A percentile compares a stretch with the other conserved stretches of the same genome.
These are phyloP conservation scores for Lablab purpureus DNA, from an alignment of 306 rosid genomes.

Conservation along the genomic window DNA sequence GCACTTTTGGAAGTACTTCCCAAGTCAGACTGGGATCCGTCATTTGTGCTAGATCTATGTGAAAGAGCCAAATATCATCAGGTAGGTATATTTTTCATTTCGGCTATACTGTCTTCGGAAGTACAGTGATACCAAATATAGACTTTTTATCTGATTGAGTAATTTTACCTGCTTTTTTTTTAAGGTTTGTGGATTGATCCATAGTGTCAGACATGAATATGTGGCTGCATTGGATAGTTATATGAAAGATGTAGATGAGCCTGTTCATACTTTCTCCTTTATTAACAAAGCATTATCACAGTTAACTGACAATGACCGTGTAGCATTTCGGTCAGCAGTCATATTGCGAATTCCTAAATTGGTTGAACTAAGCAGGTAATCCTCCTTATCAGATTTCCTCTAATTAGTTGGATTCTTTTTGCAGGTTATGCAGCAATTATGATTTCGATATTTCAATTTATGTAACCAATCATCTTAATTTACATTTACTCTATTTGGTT, in stretches of 20 bases:
- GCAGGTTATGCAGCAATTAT: conserved; percentile 27
- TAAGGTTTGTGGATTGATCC: conserved; percentile 94
- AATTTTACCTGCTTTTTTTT: conserved; percentile 41
- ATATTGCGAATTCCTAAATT: conserved; percentile 77
- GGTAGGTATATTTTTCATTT: conserved; percentile 65
- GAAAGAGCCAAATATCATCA: conserved; percentile 80
- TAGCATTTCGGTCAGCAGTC: conserved; percentile 71
- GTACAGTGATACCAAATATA: conserved; percentile 40
- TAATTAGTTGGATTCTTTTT: conserved; percentile 14
- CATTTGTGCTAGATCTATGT: conserved; percentile 75
- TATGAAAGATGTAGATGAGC: conserved; percentile 84
- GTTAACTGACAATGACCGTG: conserved; percentile 56
- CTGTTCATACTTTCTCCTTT: conserved; percentile 89
- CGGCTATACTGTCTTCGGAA: conserved; percentile 37
- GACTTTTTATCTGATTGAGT: conserved; percentile 35
- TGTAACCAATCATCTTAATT: conserved; percentile 35
- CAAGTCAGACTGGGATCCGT: conserved; percentile 78
- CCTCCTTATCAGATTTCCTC: conserved; percentile 27
- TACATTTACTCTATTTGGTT: conserved; percentile 44
- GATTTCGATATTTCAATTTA: conserved; percentile 26
- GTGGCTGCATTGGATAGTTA: conserved; percentile 92
- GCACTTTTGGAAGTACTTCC: conserved; percentile 86
- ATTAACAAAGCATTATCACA: conserved; percentile 69
- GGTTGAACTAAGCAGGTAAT: conserved; percentile 80
- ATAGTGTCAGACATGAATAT: conserved; percentile 70